phyloP scores from a whole-genome alignment of 1,284 basidiomycete genomes.

The Tranzscheliella williamsii region DNA sequence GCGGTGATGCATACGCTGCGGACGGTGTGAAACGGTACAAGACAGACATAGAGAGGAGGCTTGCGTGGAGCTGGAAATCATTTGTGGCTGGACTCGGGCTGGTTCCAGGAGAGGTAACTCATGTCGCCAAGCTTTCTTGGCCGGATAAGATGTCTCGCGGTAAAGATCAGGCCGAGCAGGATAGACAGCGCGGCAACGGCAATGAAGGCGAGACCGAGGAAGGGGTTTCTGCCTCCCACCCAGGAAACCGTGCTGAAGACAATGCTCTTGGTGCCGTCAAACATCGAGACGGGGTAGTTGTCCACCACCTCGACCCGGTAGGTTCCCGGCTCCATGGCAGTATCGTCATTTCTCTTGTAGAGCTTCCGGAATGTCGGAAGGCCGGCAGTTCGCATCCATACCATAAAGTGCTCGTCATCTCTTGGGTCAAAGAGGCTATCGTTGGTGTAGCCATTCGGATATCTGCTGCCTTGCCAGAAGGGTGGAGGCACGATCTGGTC shows the following conservation, averaged over 20 bases:
- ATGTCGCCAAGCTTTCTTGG: slow-evolving; percentile 73
- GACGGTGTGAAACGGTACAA: too few species aligned
- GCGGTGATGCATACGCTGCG: too few species aligned
- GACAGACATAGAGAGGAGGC: too few species aligned
- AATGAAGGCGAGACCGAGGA: slow-evolving; percentile 96
- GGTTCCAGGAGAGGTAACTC: slow-evolving; percentile 59
- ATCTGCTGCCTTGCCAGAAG: slow-evolving; percentile 71
- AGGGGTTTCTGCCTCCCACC: slow-evolving; percentile 96
- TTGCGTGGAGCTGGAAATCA: too few species aligned
- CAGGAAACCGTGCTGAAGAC: slow-evolving; percentile 96
- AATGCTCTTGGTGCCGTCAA: slow-evolving; percentile 92
- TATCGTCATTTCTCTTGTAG: slow-evolving; percentile 84
- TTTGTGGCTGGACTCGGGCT: slow-evolving; percentile 23
- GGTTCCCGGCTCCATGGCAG: slow-evolving; percentile 72
- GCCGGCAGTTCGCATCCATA: slow-evolving; percentile 99
- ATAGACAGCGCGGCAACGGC: slow-evolving; percentile 85
- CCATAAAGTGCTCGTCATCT: slow-evolving; percentile 90
- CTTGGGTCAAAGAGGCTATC: slow-evolving; percentile 74
- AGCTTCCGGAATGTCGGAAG: slow-evolving; percentile 95
- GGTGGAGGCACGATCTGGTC: slow-evolving; percentile 84
- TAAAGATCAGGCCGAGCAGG: slow-evolving; percentile 80
- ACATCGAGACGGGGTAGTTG: slow-evolving; percentile 91
- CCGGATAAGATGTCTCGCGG: slow-evolving; percentile 87
- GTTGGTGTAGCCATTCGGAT: slow-evolving; percentile 75
- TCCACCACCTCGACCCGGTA: slow-evolving; percentile 79